Evolutionary conservation across 371 early-diverging fungal species (phyloP).

Genomic region (Circinella umbellata): DNA sequence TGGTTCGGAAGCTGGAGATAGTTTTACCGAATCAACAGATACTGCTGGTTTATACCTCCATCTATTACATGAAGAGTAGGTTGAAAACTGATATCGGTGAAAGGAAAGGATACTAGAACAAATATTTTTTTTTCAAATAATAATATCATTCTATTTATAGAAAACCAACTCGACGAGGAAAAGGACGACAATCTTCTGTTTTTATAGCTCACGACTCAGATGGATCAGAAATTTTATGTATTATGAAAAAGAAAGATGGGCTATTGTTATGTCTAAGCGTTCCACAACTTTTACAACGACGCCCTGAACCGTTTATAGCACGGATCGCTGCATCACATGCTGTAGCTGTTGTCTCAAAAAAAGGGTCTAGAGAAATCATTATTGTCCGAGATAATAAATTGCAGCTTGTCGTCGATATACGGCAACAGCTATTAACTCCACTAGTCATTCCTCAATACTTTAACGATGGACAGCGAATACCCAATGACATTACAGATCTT

Average conservation of each 20-base stretch:
- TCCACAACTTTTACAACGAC: background rate
- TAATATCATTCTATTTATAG: background rate
- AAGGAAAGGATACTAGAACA: too few relatives aligned
- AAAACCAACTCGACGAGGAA: slow-evolving; percentile 10
- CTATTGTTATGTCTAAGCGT: slow-evolving; percentile 9
- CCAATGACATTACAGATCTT: slow-evolving; percentile 7
- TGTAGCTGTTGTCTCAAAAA: slow-evolving; percentile 11
- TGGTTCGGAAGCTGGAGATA: slow-evolving; percentile 22
- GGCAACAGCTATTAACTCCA: background rate
- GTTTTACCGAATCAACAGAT: slow-evolving; percentile 16
- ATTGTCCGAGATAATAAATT: slow-evolving; percentile 12
- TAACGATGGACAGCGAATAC: background rate
- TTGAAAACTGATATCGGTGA: too few relatives aligned
- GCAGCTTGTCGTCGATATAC: slow-evolving; percentile 7
- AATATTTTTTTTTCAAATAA: too few relatives aligned
- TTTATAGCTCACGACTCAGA: slow-evolving; percentile 18
- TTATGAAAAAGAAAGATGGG: slow-evolving; percentile 21
- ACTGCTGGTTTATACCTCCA: background rate
- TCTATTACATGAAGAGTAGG: slow-evolving; percentile 18
- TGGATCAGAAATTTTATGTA: slow-evolving; percentile 19
- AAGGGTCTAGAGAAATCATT: slow-evolving; percentile 6
- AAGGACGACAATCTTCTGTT: slow-evolving; percentile 5
- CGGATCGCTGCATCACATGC: slow-evolving; percentile 17
- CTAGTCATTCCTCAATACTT: slow-evolving; percentile 1
- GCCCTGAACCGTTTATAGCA: slow-evolving; percentile 1